Evolutionary conservation across 148 eudicot genomes (phyloP).

Genomic region (Rhododendron henanense): DNA sequence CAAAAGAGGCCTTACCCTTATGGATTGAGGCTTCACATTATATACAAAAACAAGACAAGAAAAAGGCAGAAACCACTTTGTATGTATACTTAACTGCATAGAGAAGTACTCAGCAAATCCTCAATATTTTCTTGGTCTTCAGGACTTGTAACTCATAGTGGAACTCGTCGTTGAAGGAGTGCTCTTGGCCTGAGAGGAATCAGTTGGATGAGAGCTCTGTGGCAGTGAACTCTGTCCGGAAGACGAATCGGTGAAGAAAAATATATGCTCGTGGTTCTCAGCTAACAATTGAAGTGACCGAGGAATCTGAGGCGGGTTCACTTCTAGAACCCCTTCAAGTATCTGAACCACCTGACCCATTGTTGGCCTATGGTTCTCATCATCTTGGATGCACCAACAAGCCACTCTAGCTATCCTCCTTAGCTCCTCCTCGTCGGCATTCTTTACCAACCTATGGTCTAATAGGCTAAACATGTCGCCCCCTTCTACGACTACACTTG

Average conservation of each 20-base stretch:
- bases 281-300: constrained; percentile 42
- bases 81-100: not conserved
- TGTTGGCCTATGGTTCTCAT: constrained; percentile 52
- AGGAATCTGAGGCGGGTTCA: constrained; percentile 55
- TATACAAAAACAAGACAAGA: not conserved
- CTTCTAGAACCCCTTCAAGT: constrained; percentile 66
- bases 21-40: not conserved
- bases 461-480: constrained; percentile 44
- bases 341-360: constrained; percentile 73
- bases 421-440: constrained; percentile 42
- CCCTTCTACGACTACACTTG: constrained; percentile 33
- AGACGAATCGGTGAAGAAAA: constrained; percentile 58
- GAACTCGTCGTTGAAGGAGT: not conserved
- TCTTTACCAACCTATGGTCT: constrained; percentile 38
- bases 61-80: not conserved
- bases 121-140: not conserved
- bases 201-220: constrained; percentile 19
- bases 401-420: constrained; percentile 47
- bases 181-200: constrained; percentile 15
- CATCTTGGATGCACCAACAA: constrained; percentile 78
- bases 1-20: not conserved
- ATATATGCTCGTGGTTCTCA: constrained; percentile 35
- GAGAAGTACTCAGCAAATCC: not conserved
- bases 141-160: not conserved
- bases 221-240: constrained; percentile 37